phyloP scores from a whole-genome alignment of 371 early-diverging fungal genomes.

The Choanephora cucurbitarum region DNA sequence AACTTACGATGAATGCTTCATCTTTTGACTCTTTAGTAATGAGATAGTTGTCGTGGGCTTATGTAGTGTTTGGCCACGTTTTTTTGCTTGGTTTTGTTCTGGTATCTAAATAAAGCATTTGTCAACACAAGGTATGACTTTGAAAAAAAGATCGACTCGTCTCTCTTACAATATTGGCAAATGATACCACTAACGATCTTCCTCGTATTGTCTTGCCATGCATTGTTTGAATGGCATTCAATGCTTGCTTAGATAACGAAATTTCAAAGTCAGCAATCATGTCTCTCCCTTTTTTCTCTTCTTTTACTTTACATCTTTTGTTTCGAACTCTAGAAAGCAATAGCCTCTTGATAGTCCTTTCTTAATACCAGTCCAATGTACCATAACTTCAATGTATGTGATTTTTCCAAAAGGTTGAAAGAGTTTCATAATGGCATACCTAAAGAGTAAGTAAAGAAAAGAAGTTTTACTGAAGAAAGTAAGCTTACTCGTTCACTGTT shows the following conservation, averaged over 20 bases:
- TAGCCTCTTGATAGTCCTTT: constrained; percentile 67
- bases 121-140: background rate
- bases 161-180: constrained; percentile 55
- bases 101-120: constrained; percentile 22
- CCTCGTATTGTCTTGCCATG: constrained; percentile 55
- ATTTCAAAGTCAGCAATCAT: background rate
- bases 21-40: constrained; percentile 39
- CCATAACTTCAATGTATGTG: constrained; percentile 62
- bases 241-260: constrained; percentile 54
- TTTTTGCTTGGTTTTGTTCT: constrained; percentile 28
- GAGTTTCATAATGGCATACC: constrained; percentile 64
- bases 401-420: constrained; percentile 72
- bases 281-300: background rate
- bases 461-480: background rate
- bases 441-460: constrained; percentile 13
- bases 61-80: constrained; percentile 20
- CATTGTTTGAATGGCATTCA: constrained; percentile 55
- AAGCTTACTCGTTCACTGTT: constrained; percentile 59
- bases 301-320: constrained; percentile 37
- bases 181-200: constrained; percentile 56
- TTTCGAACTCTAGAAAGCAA: constrained; percentile 67
- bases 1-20: constrained; percentile 48
- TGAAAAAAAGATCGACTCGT: background rate
- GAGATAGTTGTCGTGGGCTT: constrained; percentile 35
- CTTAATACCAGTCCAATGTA: constrained; percentile 62